Evolutionary conservation across 1,284 basidiomycete genomes (phyloP).

Genomic region (Fomitopsis betulina): DNA sequence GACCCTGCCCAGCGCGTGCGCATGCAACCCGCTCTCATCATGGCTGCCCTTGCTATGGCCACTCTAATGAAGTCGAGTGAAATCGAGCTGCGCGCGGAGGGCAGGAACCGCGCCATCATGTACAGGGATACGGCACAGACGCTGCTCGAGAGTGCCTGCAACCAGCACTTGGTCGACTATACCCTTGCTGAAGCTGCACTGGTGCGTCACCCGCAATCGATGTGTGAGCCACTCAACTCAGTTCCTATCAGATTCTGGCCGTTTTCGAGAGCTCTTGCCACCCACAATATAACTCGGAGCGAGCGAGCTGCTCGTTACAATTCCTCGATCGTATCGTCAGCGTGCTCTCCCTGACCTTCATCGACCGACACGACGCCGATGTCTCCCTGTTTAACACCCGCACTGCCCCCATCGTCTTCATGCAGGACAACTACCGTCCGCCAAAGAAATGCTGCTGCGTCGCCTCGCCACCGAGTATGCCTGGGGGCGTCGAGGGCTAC

Average conservation of each 20-base stretch:
- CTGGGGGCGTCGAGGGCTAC: conserved; percentile 32
- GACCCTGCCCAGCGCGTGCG: conserved; percentile 42
- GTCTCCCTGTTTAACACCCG: conserved; percentile 45
- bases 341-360: conserved; percentile 45
- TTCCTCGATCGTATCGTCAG: conserved; percentile 62
- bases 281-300: conserved; percentile 51
- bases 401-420: conserved; percentile 42
- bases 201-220: conserved; percentile 35
- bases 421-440: conserved; percentile 22
- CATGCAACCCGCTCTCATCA: conserved; percentile 67
- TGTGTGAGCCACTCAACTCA: neutral
- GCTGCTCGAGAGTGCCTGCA: conserved; percentile 48
- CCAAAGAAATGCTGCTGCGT: conserved; percentile 46
- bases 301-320: conserved; percentile 47
- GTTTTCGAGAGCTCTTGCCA: conserved; percentile 73
- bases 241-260: conserved; percentile 51
- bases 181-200: conserved; percentile 70
- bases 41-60: conserved; percentile 64
- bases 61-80: conserved; percentile 72
- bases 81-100: conserved; percentile 45
- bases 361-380: conserved; percentile 53
- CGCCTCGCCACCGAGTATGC: conserved; percentile 32
- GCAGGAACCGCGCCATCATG: conserved; percentile 47
- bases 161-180: conserved; percentile 49
- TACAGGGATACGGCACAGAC: conserved; percentile 52